Evolutionary conservation across 2,329 filamentous ascomycete species (phyloP), one percentile per base, ranked within the genome.

Genomic region (Nigrospora oryzae): DNA sequence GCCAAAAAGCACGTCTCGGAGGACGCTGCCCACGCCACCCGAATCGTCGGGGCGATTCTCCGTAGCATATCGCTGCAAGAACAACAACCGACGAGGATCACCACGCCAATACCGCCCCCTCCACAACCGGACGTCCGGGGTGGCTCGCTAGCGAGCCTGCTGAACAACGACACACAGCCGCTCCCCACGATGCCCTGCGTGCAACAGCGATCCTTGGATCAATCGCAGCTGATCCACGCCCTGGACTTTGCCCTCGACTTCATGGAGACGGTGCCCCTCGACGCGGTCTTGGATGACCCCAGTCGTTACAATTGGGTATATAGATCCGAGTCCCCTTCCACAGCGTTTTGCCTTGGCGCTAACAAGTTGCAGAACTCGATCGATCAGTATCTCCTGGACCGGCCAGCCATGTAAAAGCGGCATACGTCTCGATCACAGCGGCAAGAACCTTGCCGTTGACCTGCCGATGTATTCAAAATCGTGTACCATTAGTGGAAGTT

Each of bases 21-120:
- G 38, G 69, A 74, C 33, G 69, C 70, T 3, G 57, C 58, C 3
- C 67, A 71, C 49, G 70, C 68, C 28, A 62, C 66, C 31, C 60
- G 56, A 32, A 60, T 73, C 30, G 62, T 74, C 28, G 60, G 63
- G 8, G 64, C 66, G 10, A 72, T 73, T 40, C 59, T 73, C 17
- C 56, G 56, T 47, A 64, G 58, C 40, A 58, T 69, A 19, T 63
- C 60, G 19, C 49, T 58, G 52, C 55, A 58, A 48, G 56, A 63
- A 23, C 46, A 48, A 23, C 46, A 48, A 19, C 40, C 40, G 44
- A 43, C 38, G 14, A 45, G 46, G 39, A 48, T 46, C 31, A 51
- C 45, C 28, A 31, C 55, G 14, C 55, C 53, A 13, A 53, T 50
- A 12, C 52, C 51, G 15, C 49, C 46, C 2, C 51, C 56, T 14